Evolutionary conservation across 2,329 filamentous ascomycete species (phyloP), one percentile per base, ranked within the genome.

Genomic region (Colletotrichum musicola): DNA sequence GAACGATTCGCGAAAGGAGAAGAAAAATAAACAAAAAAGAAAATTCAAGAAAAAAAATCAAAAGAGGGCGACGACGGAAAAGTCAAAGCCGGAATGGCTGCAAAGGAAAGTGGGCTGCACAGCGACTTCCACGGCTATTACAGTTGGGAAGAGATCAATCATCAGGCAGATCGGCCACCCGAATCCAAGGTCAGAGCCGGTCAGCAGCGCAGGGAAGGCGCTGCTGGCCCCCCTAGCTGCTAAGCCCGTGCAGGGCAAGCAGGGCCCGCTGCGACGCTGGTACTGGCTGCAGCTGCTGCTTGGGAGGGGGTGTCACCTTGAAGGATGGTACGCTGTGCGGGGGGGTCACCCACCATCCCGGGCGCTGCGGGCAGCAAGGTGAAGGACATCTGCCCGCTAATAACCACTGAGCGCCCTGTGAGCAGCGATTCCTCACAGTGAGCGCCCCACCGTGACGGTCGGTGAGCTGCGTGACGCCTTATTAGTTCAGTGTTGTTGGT

Each of bases 31-130:
- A 42, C 51, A 55, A 47, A 55, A 18, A 35, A 35, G 2, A 10
- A 35, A 35, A 35, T 3, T 35, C 10, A 35, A 35, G 30, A 35
- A 35, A 35, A 35, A 35, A 35, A 9, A 9, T 10, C 14, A 13
- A 30, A 30, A 22, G 40, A 55, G 40, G 13, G 53, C 42, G 14
- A n/a, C 20, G 49, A n/a, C 20, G 49, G 30, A 54, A 54, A 51
- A 42, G 25, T 12, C 38, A 54, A 46, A 54, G 30, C 22, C 20
- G 47, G 44, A 62, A 60, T 55, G 49, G 54, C 54, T 56, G 50
- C 50, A 40, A 50, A 38, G 30, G 66, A 64, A 66, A 66, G 62
- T 61, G 62, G 62, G 65, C 55, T 68, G 38, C 35, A 12, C 25
- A 27, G 49, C 53, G 30, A 59, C 25, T 50, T 40, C 38, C 54